Evolutionary conservation across 805 yeast genomes (phyloP), one percentile per base, ranked within the genome.

Genomic region (Metschnikowia peoriensis): DNA sequence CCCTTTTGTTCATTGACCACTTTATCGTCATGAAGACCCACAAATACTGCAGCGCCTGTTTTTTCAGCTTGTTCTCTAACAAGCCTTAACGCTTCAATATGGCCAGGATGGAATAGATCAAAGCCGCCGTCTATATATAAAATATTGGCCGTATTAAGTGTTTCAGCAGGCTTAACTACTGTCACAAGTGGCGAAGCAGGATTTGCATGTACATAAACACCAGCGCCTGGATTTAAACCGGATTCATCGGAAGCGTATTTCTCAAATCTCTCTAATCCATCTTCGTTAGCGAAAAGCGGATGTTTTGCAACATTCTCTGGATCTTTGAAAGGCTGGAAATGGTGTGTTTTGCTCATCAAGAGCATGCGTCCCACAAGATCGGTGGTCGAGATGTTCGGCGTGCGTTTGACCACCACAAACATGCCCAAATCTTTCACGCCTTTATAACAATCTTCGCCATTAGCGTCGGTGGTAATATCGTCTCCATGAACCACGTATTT

Each of bases 401-500:
- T 94, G 59, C 99, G 77, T 69, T 89, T 91, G 42, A 94, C 98
- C n/a, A 89, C 90, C 17, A 85, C 79, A 66, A 93, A 89, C 59
- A 93, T 72, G n/a, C 96, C 96, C 65, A 83, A 70, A 49, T 89
- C 89, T 66, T 93, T 92, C 59, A 92, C 89, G 28, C 68, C 77
- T 52, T 87, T 86, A 70, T 94, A 94, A 63, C 97, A 90, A 70
- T 94, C 99, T 51, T 89, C 85, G 2, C 99, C 99, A 64, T 89
- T 79, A 14, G 97, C 97, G 69, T 94, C 98, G 1, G 97, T 88
- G 28, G 97, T 94, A 59, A 94, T 90, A 66, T 94, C 99, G 69
- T 94, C 99, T 7, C 99, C 99, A 68, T 94, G 99, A 10, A 94
- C 97, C n/a, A 94, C 99, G 66, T 85, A 94, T 64, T 82, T 71